A percentile compares a stretch with the other conserved stretches of the same genome.
phyloP scores from a whole-genome alignment of 768 basidiomycete genomes.

The Astraeus odoratus region DNA sequence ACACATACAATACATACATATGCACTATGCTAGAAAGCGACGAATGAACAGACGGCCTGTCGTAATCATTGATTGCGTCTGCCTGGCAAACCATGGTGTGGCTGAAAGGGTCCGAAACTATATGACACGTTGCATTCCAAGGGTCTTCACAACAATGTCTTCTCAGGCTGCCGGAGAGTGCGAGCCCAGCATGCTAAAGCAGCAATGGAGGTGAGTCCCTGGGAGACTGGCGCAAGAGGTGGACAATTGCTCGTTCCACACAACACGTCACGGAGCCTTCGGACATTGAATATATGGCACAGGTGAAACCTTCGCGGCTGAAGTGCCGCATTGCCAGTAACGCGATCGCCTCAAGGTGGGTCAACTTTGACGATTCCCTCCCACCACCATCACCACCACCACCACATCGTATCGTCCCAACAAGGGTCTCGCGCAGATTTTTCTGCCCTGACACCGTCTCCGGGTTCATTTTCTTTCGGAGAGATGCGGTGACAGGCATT shows the following conservation, averaged over 20 bases:
- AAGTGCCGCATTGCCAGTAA: background rate
- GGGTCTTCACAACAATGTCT: too few relatives aligned
- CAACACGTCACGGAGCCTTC: constrained; percentile 22
- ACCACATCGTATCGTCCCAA: background rate
- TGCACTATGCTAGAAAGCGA: background rate
- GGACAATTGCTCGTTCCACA: constrained; percentile 1
- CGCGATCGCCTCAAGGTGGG: constrained; percentile 10
- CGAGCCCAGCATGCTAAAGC: constrained; percentile 2
- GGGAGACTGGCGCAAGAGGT: constrained; percentile 1
- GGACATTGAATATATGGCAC: constrained; percentile 22
- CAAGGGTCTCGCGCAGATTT: constrained; percentile 2
- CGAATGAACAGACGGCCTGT: background rate
- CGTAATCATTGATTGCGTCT: background rate
- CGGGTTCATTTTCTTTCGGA: constrained; percentile 5
- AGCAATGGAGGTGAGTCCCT: background rate
- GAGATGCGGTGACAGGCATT: constrained; percentile 12
- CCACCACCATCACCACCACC: constrained; percentile 6
- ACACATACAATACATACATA: too few relatives aligned
- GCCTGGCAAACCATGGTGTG: background rate
- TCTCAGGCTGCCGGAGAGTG: background rate
- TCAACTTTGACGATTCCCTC: constrained; percentile 4
- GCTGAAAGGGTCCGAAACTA: constrained; percentile 1
- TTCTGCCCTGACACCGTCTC: constrained; percentile 5
- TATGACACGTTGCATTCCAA: background rate
- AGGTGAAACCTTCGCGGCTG: constrained; percentile 24